Evolutionary conservation across 139 green algal species (phyloP), one percentile per base, ranked within the genome.

Genomic region (Chlamydomonas sphaeroides): DNA sequence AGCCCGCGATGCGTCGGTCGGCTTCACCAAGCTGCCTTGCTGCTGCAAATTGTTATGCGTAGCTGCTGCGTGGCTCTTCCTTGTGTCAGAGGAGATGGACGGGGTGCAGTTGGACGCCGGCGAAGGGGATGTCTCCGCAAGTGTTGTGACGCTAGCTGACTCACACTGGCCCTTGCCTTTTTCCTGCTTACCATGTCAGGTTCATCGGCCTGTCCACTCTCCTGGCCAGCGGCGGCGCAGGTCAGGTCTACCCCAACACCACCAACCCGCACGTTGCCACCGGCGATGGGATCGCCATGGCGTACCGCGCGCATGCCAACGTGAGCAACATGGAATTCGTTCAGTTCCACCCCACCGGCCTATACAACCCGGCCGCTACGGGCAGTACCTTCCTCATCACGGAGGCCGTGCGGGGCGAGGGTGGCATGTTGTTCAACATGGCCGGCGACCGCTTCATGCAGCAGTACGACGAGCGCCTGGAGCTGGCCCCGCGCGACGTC

Each of bases 251-350:
- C 80, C 96, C 97, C 36, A 95, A 93, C 89, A 99, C 97, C 48
- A 99, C 97, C 80, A 99, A 99, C 90, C 97, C 97, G 1, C 61
- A 85, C n/a, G 96, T 99, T 5, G 85, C 92, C 20, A 99, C 97
- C 14, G 97, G 97, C 0, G 97, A 99, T 76, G 97, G 97, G 71
- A 95, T 99, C 26, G 97, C 97, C 18, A 98, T 99, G 92, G 97
- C 97, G 0, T 93, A 93, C 69, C 89, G 97, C 53, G 97, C 95
- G 1, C 84, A 88, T 26, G 96, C 94, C 3, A 75, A 76, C 23
- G 87, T 98, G 17, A 91, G 88, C 42, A 98, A 99, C 93, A 98
- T 99, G 94, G 97, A 99, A 87, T 99, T 99, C 88, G 90, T 99
- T 33, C 97, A 99, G 93, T 99, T 99, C 90, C 97, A 99, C 90